Conservation (phyloP, 2,329 filamentous ascomycete species). For the Tolypocladium pustulatum region DNA sequence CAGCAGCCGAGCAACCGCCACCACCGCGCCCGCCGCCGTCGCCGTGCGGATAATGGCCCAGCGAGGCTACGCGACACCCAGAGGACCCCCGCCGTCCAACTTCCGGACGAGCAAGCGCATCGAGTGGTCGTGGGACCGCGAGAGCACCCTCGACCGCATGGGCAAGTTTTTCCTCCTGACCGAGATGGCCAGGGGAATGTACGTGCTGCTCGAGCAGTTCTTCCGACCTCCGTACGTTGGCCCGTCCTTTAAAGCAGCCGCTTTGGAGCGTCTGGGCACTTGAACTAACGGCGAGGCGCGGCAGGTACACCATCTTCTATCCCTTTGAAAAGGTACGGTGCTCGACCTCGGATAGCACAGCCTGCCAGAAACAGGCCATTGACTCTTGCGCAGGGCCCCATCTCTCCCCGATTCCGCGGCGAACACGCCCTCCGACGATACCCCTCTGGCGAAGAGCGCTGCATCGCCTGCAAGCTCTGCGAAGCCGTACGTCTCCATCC, state of each 20-base stretch:
- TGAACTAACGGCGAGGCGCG: not conserved
- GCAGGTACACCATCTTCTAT: constrained; percentile 94
- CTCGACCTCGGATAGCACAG: not conserved
- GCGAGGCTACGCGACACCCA: constrained; percentile 53
- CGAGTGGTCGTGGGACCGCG: constrained; percentile 71
- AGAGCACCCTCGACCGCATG: constrained; percentile 69
- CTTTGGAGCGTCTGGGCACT: not conserved
- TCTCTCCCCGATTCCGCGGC: constrained; percentile 94
- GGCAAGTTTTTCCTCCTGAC: constrained; percentile 92
- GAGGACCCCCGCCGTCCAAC: constrained; percentile 65
- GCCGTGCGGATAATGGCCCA: constrained; percentile 10
- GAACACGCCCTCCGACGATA: constrained; percentile 95
- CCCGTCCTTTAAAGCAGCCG: not conserved
- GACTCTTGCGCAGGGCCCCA: constrained; percentile 56
- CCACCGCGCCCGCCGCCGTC: constrained; percentile 11
- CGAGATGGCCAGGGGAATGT: constrained; percentile 97
- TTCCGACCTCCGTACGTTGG: constrained; percentile 87
- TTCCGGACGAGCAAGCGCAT: constrained; percentile 68
- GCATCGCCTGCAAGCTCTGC: constrained; percentile 99
- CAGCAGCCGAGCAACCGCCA: constrained; percentile 2
- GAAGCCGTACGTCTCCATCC: constrained; percentile 53
- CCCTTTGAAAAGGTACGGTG: constrained; percentile 78
- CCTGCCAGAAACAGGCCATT: constrained; percentile 5
- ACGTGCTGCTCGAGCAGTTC: constrained; percentile 93
- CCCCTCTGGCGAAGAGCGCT: constrained; percentile 94